Evolutionary conservation across 345 rosid species (phyloP).

Genomic region (Hevea brasiliensis): DNA sequence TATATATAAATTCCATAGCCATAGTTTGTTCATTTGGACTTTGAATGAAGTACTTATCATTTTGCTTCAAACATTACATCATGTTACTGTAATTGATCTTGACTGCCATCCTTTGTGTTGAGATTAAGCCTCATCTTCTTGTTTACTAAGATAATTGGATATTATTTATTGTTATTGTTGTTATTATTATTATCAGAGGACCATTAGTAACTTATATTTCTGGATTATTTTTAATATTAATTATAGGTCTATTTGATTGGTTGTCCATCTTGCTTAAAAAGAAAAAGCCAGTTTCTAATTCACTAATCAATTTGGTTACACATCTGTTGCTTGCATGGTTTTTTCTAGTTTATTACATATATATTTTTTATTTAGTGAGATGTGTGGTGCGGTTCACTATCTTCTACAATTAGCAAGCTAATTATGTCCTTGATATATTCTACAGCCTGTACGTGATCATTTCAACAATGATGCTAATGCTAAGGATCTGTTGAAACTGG

Average conservation of each 20-base stretch:
- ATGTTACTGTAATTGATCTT: neutral
- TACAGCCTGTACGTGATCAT: slow-evolving; percentile 86
- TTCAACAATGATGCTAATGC: slow-evolving; percentile 55
- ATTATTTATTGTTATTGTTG: too few relatives aligned
- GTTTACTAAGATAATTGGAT: neutral
- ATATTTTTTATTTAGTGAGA: neutral
- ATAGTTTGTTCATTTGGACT: too few relatives aligned
- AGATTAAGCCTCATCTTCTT: neutral
- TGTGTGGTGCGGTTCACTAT: neutral
- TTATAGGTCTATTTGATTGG: too few relatives aligned
- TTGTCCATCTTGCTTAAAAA: neutral
- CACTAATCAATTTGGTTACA: neutral
- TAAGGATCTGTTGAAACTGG: slow-evolving; percentile 65
- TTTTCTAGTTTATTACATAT: neutral
- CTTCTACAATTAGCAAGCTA: neutral
- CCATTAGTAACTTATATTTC: neutral
- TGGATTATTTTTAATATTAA: neutral
- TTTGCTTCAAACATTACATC: too few relatives aligned
- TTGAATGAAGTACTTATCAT: too few relatives aligned
- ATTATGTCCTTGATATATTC: neutral
- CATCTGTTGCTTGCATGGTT: neutral
- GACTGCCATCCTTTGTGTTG: neutral
- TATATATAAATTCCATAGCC: too few relatives aligned
- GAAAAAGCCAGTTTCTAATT: neutral
- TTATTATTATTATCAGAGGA: neutral